A percentile compares a stretch with the other conserved stretches of the same genome.
phyloP scores from a whole-genome alignment of 768 basidiomycete species.

The Pulveroboletus sp. region DNA sequence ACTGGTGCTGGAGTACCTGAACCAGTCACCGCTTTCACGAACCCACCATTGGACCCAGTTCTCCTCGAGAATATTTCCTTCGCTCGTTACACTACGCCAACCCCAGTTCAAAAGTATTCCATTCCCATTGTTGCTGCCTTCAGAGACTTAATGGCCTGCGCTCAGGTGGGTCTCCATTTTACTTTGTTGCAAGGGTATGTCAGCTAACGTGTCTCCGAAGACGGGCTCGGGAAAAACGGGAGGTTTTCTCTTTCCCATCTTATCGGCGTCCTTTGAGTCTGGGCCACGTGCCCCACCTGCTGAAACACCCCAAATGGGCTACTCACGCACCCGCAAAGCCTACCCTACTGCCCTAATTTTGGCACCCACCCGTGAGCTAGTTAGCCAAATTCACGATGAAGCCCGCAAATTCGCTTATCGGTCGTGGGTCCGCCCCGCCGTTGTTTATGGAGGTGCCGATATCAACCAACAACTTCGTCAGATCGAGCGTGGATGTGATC shows the following conservation, averaged over 20 bases:
- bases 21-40: conserved; percentile 81
- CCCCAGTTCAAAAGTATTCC: conserved; percentile 99
- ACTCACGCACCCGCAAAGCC: conserved; percentile 77
- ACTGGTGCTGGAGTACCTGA: conserved; percentile 98
- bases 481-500: conserved; percentile 95
- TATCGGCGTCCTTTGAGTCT: conserved; percentile 82
- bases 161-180: conserved; percentile 53
- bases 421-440: conserved; percentile 98
- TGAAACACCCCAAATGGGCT: conserved; percentile 41
- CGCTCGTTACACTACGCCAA: conserved; percentile 92
- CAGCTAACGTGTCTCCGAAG: conserved; percentile 39
- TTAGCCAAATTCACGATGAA: conserved; percentile 99
- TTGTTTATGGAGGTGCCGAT: conserved; percentile 98
- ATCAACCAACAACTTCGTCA: conserved; percentile 91
- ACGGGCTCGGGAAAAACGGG: conserved; percentile 99
- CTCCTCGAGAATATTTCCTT: conserved; percentile 91
- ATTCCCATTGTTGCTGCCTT: conserved; percentile 93
- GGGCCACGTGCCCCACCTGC: conserved; percentile 76
- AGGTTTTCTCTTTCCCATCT: conserved; percentile 98
- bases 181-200: conserved; percentile 4
- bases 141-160: conserved; percentile 92
- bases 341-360: conserved; percentile 97
- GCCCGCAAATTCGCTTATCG: conserved; percentile 99
- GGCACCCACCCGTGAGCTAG: conserved; percentile 97
- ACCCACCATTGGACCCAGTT: conserved; percentile 86